Percentiles rank a stretch among this genome's conserved stretches.
Conservation (phyloP, 1,284 basidiomycete species). For the Coniferiporia sulphurascens region DNA sequence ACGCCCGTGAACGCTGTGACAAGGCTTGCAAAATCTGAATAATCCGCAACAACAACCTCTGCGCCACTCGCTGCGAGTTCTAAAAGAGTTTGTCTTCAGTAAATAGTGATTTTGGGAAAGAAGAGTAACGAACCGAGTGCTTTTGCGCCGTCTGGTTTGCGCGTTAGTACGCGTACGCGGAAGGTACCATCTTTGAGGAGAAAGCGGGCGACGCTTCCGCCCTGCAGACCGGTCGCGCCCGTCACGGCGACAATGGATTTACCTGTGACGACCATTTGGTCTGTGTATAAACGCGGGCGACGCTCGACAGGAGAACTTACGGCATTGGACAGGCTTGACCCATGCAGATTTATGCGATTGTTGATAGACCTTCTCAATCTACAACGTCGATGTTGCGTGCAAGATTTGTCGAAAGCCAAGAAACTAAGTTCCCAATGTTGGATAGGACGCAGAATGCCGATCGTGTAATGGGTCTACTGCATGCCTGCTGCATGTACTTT, state of each 20-base stretch:
- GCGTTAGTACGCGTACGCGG: conserved; percentile 18
- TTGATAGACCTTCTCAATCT: background rate
- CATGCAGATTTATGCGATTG: background rate
- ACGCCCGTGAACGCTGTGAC: conserved; percentile 24
- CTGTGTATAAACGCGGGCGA: background rate
- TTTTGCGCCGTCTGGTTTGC: conserved; percentile 16
- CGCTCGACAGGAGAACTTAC: background rate
- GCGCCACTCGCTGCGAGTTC: conserved; percentile 22
- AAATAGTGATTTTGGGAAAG: background rate
- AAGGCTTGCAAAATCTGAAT: conserved; percentile 20
- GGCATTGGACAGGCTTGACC: background rate
- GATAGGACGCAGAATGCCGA: too few relatives aligned
- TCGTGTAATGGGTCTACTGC: too few relatives aligned
- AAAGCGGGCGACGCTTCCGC: conserved; percentile 16
- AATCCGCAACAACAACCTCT: conserved; percentile 25
- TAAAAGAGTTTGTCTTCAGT: too few relatives aligned
- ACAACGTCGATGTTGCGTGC: background rate
- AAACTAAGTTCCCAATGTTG: background rate
- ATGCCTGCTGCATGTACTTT: too few relatives aligned
- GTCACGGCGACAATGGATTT: conserved; percentile 17
- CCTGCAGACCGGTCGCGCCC: conserved; percentile 19
- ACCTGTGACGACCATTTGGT: conserved; percentile 5
- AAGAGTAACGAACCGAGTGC: conserved; percentile 18
- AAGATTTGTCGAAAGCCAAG: background rate
- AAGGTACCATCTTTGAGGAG: conserved; percentile 19